Base-by-base conservation (phyloP, 768 basidiomycete genomes). In the Agaricus blazei region DNA sequence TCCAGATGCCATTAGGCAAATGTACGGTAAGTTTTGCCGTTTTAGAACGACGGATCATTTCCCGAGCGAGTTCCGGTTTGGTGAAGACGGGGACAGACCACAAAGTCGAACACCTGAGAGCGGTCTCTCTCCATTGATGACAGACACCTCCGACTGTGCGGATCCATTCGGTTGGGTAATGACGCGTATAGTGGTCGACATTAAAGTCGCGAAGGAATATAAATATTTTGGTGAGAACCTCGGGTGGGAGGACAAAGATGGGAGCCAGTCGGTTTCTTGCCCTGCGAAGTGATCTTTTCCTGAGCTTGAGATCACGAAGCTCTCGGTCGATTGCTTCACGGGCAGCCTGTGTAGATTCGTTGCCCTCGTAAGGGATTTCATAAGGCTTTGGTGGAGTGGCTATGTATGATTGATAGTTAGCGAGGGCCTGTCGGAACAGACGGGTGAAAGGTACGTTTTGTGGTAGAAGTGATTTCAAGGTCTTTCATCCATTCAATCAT, bases 31-130 rank as follows among this genome's bases (percentile, higher is more conserved):
- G 63, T 31, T 70, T 66, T 14, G 70, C 70, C 63, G 64, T 70
- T 59, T 76, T 78, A 3, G 79, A 81, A 23, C 78, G 69, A 36
- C 61, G 63, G 27, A 81, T 57, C 68, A 80, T 73, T 60, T 75
- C 75, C 51, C 71, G 66, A 15, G 69, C 70, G 72, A 73, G 75
- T 29, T 57, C 59, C 7, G 65, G 67, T 26, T 65, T 67, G 9
- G 58, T 61, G 38, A 75, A 71, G 2, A 69, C 61, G 24, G 71
- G 64, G 44, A 61, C 63, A 15, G 69, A 68, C 78, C 79, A 81
- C 38, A 80, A 67, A 11, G 52, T 60, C 1, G 77, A 70, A 51
- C 68, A 72, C 43, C 61, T 67, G 14, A 80, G 55, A 4, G 77
- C 75, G 3, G 78, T 70, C 0, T 69, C 58, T 26, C 79, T 73